Percentiles rank a stretch among this genome's conserved stretches.
Evolutionary conservation across 2,329 filamentous ascomycete genomes (phyloP).

Genomic region (Metarhizium robertsii): DNA sequence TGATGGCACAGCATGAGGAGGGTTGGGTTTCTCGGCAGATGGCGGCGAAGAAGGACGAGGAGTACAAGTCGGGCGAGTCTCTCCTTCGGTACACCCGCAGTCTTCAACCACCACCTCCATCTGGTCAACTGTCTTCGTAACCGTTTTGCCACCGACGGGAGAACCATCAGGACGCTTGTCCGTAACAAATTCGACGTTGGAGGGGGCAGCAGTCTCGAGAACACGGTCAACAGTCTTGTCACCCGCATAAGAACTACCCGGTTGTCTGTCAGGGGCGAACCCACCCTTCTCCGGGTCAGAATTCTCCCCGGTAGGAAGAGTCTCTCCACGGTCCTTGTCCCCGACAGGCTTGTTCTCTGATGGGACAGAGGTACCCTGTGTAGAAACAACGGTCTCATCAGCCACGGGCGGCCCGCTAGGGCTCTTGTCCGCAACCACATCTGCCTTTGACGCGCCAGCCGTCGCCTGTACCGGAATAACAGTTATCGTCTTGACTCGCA

Average conservation of each 20-base stretch:
- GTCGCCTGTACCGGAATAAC: constrained; percentile 1
- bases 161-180: constrained; percentile 19
- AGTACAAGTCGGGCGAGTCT: background rate
- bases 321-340: constrained; percentile 6
- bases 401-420: constrained; percentile 18
- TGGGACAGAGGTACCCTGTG: background rate
- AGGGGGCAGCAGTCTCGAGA: constrained; percentile 2
- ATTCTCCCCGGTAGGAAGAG: background rate
- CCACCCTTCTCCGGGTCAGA: background rate
- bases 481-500: background rate
- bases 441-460: background rate
- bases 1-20: background rate
- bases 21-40: background rate
- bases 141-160: constrained; percentile 16
- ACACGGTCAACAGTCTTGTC: constrained; percentile 16
- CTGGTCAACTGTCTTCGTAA: constrained; percentile 5
- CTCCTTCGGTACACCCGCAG: constrained; percentile 9
- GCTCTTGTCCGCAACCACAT: constrained; percentile 5
- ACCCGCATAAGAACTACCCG: constrained; percentile 19
- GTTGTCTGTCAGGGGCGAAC: constrained; percentile 7
- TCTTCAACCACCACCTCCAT: constrained; percentile 21
- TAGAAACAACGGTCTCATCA: background rate
- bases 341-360: constrained; percentile 13
- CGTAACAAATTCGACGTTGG: background rate
- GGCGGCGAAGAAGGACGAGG: background rate